phyloP scores from a whole-genome alignment of 495 filamentous ascomycete genomes.

The Hyaloscypha variabilis region DNA sequence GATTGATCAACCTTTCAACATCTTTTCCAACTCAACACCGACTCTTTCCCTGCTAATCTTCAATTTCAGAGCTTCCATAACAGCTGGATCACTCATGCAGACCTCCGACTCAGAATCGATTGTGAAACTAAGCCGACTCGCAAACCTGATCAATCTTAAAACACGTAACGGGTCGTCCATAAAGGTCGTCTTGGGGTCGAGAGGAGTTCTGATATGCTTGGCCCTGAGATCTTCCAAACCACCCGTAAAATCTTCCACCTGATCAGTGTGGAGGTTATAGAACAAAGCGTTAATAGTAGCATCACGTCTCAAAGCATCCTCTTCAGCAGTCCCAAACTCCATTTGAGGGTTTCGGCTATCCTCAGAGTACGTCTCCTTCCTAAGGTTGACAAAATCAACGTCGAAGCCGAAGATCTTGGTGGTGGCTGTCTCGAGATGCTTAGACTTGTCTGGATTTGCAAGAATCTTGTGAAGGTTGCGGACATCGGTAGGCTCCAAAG shows the following conservation, averaged over 20 bases:
- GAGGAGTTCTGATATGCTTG: conserved; percentile 78
- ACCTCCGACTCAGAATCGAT: conserved; percentile 69
- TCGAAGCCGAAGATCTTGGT: conserved; percentile 85
- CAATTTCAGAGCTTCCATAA: conserved; percentile 72
- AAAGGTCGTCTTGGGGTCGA: conserved; percentile 92
- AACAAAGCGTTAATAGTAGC: conserved; percentile 96
- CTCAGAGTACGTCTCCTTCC: conserved; percentile 85
- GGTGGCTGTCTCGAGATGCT: conserved; percentile 93
- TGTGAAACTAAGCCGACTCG: conserved; percentile 76
- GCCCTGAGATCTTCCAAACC: conserved; percentile 75
- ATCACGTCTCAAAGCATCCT: conserved; percentile 89
- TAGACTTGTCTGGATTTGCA: conserved; percentile 94
- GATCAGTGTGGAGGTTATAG: conserved; percentile 80
- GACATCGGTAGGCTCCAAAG: conserved; percentile 52
- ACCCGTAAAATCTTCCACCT: conserved; percentile 84
- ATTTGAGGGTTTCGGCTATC: conserved; percentile 89
- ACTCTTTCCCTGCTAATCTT: conserved; percentile 95
- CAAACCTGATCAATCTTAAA: conserved; percentile 87
- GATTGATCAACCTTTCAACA: conserved; percentile 68
- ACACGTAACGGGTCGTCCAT: conserved; percentile 91
- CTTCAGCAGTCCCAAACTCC: conserved; percentile 89
- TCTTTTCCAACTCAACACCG: conserved; percentile 83
- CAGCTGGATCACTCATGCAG: conserved; percentile 75
- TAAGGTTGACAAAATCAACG: conserved; percentile 90
- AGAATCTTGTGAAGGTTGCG: conserved; percentile 75